phyloP scores from a whole-genome alignment of 768 basidiomycete genomes.

The Nidularia pulvinata region DNA sequence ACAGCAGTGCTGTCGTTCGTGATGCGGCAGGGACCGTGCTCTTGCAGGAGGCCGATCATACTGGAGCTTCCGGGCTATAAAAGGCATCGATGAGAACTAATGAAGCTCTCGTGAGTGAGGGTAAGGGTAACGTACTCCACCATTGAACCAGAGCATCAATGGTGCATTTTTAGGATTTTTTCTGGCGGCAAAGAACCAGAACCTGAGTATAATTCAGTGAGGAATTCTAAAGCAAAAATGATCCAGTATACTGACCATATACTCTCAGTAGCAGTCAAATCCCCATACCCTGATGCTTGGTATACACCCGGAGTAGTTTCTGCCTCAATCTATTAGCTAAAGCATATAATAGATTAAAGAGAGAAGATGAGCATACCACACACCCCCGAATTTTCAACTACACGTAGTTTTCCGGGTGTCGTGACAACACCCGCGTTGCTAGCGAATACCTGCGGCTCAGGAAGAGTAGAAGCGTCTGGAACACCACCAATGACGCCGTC shows the following conservation, averaged over 20 bases:
- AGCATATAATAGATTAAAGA: neutral
- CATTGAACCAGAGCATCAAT: slow-evolving; percentile 72
- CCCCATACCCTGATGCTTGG: slow-evolving; percentile 65
- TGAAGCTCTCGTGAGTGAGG: neutral
- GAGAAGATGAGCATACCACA: slow-evolving; percentile 36
- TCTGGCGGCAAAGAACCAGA: slow-evolving; percentile 72
- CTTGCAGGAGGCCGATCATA: slow-evolving; percentile 70
- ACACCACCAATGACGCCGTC: slow-evolving; percentile 53
- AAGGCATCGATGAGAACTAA: neutral
- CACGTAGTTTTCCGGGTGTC: slow-evolving; percentile 49
- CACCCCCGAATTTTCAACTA: slow-evolving; percentile 59
- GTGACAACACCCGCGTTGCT: slow-evolving; percentile 13
- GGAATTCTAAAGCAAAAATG: neutral
- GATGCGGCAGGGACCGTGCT: slow-evolving; percentile 73
- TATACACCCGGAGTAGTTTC: slow-evolving; percentile 64
- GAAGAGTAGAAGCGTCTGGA: slow-evolving; percentile 10
- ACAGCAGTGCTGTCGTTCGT: slow-evolving; percentile 51
- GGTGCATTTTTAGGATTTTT: slow-evolving; percentile 60
- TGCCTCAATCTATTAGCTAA: slow-evolving; percentile 8
- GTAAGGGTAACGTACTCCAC: slow-evolving; percentile 35
- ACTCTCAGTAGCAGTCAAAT: slow-evolving; percentile 52
- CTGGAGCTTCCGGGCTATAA: slow-evolving; percentile 52
- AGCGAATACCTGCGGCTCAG: slow-evolving; percentile 8
- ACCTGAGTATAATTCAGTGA: slow-evolving; percentile 31
- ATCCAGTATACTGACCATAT: slow-evolving; percentile 38